Evolutionary conservation across 495 filamentous ascomycete genomes (phyloP).

Genomic region (Recurvomyces mirabilis): DNA sequence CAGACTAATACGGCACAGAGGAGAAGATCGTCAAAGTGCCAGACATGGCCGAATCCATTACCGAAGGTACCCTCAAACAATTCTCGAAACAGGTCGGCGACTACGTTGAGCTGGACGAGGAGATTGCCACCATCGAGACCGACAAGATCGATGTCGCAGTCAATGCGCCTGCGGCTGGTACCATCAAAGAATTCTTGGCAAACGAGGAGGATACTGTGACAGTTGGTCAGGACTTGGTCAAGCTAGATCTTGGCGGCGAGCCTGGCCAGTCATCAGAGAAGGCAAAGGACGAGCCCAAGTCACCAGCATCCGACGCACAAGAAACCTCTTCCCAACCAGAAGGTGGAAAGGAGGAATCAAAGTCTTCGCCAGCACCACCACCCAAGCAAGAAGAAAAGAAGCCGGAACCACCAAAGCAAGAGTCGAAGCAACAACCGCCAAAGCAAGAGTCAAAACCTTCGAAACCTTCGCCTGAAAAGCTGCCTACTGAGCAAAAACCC

Average conservation of each 20-base stretch:
- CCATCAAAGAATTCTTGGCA: slow-evolving; percentile 81
- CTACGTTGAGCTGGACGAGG: slow-evolving; percentile 89
- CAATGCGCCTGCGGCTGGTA: slow-evolving; percentile 85
- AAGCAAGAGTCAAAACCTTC: slow-evolving; percentile 37
- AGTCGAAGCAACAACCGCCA: slow-evolving; percentile 32
- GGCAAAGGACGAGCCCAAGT: slow-evolving; percentile 45
- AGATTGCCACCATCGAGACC: slow-evolving; percentile 99
- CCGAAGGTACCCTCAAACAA: slow-evolving; percentile 92
- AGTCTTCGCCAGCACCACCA: slow-evolving; percentile 20
- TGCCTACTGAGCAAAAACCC: slow-evolving; percentile 31
- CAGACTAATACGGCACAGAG: too few relatives aligned
- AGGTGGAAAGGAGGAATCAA: slow-evolving; percentile 24
- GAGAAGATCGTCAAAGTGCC: slow-evolving; percentile 86
- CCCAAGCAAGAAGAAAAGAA: slow-evolving; percentile 21
- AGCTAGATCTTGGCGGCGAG: slow-evolving; percentile 65
- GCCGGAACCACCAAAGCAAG: slow-evolving; percentile 29
- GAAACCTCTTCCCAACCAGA: slow-evolving; percentile 46
- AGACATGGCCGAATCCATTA: slow-evolving; percentile 97
- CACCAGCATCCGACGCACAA: slow-evolving; percentile 45
- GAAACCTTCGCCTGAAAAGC: slow-evolving; percentile 35
- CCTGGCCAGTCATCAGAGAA: slow-evolving; percentile 44
- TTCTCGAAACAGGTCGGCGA: slow-evolving; percentile 93
- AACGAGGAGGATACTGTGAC: slow-evolving; percentile 93
- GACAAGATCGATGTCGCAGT: slow-evolving; percentile 98
- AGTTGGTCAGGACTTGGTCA: slow-evolving; percentile 84